Base-by-base conservation (phyloP, 768 basidiomycete genomes). In the Pleurotus pulmonarius region DNA sequence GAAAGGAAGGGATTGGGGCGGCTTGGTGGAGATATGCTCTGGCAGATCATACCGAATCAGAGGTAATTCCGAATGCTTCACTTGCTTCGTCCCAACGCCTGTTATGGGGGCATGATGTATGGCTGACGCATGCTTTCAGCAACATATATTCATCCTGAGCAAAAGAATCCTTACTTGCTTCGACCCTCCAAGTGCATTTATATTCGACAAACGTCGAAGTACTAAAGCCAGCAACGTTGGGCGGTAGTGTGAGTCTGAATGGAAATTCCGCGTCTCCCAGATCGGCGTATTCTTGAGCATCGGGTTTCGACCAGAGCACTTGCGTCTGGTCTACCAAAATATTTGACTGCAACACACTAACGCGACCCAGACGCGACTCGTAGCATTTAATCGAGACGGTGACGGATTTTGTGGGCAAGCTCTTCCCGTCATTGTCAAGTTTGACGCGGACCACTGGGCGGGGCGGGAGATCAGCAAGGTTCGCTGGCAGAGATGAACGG, bases 321-420 rank as follows among this genome's bases (percentile, higher is more conserved):
- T 84, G 76, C 7, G 81, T 76, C 64, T 83, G 74, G 60, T 92
- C 88, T 63, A 83, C 87, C 59, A 92, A 78, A 26, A 89, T 61
- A 53, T 87, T 88, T 37, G 85, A 82, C 44, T 82, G 80, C 22
- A 77, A 59, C 13, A 78, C 69, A 53, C 82, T 82, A 56, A 85
- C 71, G 59, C 83, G 84, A 58, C 82, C 82, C 49, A 85, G 70
- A 29, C 90, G 83, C 41, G 86, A 78, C 75, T 94, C 91, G 67
- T 92, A 92, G 70, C 91, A 94, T 44, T 90, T 82, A 44, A 94
- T 81, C n/a, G 85, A 81, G 63, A 96, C 77, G 49, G 81, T 78
- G 62, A 92, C 72, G 40, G 83, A 82, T 62, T 80, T 85, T 61
- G 86, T 85, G 8, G 74, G 82, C 55, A 94, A 75, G 15, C 77